Percentiles rank a stretch among this genome's conserved stretches.
These are phyloP conservation scores for Aureobasidium sp. DNA, from an alignment of 2,329 filamentous ascomycete genomes.

Conservation along the genomic window DNA sequence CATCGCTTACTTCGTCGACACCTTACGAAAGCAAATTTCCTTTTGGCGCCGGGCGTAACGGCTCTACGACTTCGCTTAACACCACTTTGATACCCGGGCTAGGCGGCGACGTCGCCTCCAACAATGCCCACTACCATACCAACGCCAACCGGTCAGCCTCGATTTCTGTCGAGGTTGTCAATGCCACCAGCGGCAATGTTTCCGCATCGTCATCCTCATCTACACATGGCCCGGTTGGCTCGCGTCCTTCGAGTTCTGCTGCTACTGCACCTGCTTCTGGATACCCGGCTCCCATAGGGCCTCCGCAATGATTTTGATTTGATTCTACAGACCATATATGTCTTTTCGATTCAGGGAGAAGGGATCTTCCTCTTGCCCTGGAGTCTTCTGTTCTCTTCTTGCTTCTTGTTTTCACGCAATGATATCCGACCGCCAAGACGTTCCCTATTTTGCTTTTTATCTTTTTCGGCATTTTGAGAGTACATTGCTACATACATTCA, in stretches of 20 bases:
- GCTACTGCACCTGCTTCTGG: slow-evolving; percentile 23
- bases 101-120: slow-evolving; percentile 28
- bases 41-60: slow-evolving; percentile 42
- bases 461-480: not conserved
- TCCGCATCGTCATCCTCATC: slow-evolving; percentile 2
- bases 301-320: slow-evolving; percentile 25
- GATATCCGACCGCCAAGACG: slow-evolving; percentile 10
- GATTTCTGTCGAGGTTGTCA: slow-evolving; percentile 1
- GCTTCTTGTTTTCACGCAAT: not conserved
- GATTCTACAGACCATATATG: slow-evolving; percentile 8
- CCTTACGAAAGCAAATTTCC: slow-evolving; percentile 58
- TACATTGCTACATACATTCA: slow-evolving; percentile 3
- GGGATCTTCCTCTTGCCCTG: not conserved
- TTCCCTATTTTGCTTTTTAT: slow-evolving; percentile 7
- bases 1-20: slow-evolving; percentile 45
- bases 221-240: slow-evolving; percentile 12
- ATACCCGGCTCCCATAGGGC: slow-evolving; percentile 32
- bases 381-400: slow-evolving; percentile 1
- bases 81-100: slow-evolving; percentile 29
- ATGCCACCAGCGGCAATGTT: not conserved
- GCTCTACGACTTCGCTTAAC: slow-evolving; percentile 29
- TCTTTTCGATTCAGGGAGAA: not conserved
- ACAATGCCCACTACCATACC: slow-evolving; percentile 8
- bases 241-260: slow-evolving; percentile 16
- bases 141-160: slow-evolving; percentile 7